Evolutionary conservation across 805 yeast genomes (phyloP), one percentile per base, ranked within the genome.

Genomic region (Clavispora asparagi): DNA sequence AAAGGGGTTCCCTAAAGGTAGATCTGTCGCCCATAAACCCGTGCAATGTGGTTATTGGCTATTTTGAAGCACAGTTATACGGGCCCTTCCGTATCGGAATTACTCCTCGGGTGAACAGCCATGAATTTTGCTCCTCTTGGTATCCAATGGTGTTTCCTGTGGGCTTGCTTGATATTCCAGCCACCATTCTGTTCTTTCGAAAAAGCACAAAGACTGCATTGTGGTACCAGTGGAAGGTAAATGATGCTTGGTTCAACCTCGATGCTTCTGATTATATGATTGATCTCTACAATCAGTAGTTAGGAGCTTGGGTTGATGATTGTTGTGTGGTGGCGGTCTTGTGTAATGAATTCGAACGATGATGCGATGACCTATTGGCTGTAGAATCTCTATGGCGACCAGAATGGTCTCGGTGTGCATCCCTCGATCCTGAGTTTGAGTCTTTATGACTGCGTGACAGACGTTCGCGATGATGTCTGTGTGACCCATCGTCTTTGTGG

Each of bases 1-100:
- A 39, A 44, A 17, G 23, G 0, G 75, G 83, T 49, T 67, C 68
- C 41, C 68, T 78, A 6, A 68, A 71, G 13, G 64, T 74, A 29
- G 71, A 76, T 44, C 19, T 14, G 13, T 17, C 37, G 10, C 23
- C 29, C 6, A 7, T 25, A 10, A 28, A 85, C 1, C 75, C 74
- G 16, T 61, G 87, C 3, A 91, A 88, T 60, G 96, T 92, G 0
- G 61, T 90, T 31, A 68, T 81, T 4, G 97, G 97, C 0, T 82
- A 71, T 57, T 91, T 91, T 57, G 74, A 73, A n/a, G 82, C 94
- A 0, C 76, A 65, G 2, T 70, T 90, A n/a, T 87, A 81, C 60
- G 78, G 75, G 1, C 83, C 80, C 40, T 68, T 82, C 23, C 59
- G 59, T 8, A 66, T 87, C 5, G 77, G 85, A 27, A 82, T 76